Evolutionary conservation across 2,329 filamentous ascomycete species (phyloP), one percentile per base, ranked within the genome.

Genomic region (Ceratocystis diversiconidia): DNA sequence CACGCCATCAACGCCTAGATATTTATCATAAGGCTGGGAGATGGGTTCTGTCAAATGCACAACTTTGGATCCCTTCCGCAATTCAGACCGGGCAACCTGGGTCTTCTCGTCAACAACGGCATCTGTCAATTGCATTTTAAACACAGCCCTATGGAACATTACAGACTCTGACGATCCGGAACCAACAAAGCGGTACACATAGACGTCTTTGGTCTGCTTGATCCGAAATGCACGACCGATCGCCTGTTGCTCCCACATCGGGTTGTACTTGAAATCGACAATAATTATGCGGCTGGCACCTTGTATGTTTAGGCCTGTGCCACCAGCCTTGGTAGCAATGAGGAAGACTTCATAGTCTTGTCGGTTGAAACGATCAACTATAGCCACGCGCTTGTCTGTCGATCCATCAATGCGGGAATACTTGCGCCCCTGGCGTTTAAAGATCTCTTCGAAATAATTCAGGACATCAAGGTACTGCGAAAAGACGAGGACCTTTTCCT

Each of bases 241-340:
- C 1, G 92, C 92, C 74, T 96, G 92, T 71, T 91, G 86, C 73
- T 96, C 92, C 72, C 86, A 80, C 4, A 85, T 81, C 0, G 92
- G 92, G 69, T 92, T 94, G 76, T 86, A 96, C 68, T 81, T 79
- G 71, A 88, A 90, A 72, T 96, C 92, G 65, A 95, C 88, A 22
- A 96, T 87, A 22, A 96, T 82, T 0, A 96, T 89, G 22, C 92
- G 84, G 72, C 91, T 96, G 0, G 92, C 92, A 1, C 87, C 86
- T 50, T 84, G 83, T 12, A 96, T 87, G 68, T 96, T 96, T 62
- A 96, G 78, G 0, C 92, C 92, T 1, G 91, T 77, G 0, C 90
- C 90, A 25, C 91, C 92, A 7, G 92, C 90, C 67, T 75, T 85
- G 0, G 90, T 96, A 0, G 90, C 95, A 66, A 96, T 90, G 1